Conservation (phyloP, 2,329 filamentous ascomycete genomes). For the Pseudopithomyces maydicus region DNA sequence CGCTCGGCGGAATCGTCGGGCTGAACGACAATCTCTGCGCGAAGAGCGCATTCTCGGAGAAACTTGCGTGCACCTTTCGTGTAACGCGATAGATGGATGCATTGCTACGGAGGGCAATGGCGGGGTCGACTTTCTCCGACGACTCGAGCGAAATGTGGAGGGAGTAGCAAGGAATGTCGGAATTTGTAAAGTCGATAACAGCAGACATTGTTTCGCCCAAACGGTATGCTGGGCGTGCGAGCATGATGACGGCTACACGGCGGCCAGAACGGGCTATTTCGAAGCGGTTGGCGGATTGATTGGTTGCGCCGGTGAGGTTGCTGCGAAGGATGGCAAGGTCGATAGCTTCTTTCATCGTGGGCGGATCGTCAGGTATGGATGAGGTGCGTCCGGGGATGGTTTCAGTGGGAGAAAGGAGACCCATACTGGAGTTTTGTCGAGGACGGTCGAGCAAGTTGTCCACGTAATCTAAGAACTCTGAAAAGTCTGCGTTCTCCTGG, state of each 20-base stretch:
- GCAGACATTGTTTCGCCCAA: conserved; percentile 86
- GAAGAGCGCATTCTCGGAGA: conserved; percentile 83
- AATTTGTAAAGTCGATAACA: conserved; percentile 79
- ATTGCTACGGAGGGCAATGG: conserved; percentile 81
- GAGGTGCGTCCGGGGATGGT: conserved; percentile 48
- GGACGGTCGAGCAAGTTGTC: conserved; percentile 54
- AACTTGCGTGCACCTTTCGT: conserved; percentile 76
- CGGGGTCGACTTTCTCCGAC: conserved; percentile 78
- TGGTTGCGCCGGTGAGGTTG: conserved; percentile 64
- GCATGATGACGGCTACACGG: conserved; percentile 86
- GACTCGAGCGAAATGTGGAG: conserved; percentile 86
- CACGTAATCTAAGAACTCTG: conserved; percentile 46
- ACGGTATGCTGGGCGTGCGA: conserved; percentile 85
- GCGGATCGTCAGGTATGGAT: conserved; percentile 64
- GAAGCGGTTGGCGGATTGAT: conserved; percentile 87
- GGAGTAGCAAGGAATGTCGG: conserved; percentile 82
- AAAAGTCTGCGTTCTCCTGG: conserved; percentile 50
- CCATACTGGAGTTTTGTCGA: conserved; percentile 45
- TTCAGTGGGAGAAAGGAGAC: conserved; percentile 76
- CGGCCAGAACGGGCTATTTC: conserved; percentile 93
- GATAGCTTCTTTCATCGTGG: conserved; percentile 80
- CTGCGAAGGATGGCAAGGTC: conserved; percentile 83
- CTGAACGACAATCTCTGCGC: conserved; percentile 78
- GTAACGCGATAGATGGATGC: conserved; percentile 88
- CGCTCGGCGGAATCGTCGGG: conserved; percentile 79